These are phyloP conservation scores for Neonectria neomacrospora DNA, from an alignment of 2,329 filamentous ascomycete species.

Conservation along the genomic window DNA sequence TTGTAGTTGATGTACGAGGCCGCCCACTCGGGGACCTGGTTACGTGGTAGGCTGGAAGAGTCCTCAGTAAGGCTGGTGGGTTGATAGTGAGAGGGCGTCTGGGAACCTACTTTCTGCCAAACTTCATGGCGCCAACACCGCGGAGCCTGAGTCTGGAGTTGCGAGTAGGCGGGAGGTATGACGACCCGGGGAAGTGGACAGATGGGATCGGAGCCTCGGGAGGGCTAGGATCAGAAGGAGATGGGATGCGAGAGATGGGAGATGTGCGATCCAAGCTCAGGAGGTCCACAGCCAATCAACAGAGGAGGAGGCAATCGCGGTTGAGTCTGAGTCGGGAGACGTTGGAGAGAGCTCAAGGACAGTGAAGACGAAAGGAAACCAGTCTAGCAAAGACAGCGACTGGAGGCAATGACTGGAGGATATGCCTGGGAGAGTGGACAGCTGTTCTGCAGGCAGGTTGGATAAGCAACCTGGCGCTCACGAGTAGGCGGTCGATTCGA, in stretches of 20 bases:
- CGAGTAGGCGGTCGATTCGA: constrained; percentile 34
- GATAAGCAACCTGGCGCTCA: constrained; percentile 23
- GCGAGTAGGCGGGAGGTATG: constrained; percentile 14
- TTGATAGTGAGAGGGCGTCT: constrained; percentile 1
- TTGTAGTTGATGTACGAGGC: constrained; percentile 90
- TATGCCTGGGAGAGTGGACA: neutral
- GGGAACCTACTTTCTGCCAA: constrained; percentile 67
- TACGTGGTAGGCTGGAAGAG: constrained; percentile 72
- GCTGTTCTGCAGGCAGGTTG: neutral
- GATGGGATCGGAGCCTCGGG: constrained; percentile 2
- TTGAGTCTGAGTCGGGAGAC: neutral
- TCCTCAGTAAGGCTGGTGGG: constrained; percentile 37
- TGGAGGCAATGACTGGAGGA: neutral
- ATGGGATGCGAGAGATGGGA: neutral
- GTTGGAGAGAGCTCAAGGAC: neutral
- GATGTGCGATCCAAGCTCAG: neutral
- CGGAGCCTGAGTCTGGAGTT: constrained; percentile 14
- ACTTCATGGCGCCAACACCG: constrained; percentile 63
- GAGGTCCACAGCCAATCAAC: neutral
- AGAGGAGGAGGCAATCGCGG: neutral
- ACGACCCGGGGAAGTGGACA: constrained; percentile 9
- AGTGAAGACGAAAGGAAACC: neutral
- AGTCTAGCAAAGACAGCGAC: neutral
- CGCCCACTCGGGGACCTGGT: constrained; percentile 90
- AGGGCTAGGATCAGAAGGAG: neutral